Base-by-base conservation (phyloP, 495 filamentous ascomycete genomes). In the Penicillium atrosanguineum region DNA sequence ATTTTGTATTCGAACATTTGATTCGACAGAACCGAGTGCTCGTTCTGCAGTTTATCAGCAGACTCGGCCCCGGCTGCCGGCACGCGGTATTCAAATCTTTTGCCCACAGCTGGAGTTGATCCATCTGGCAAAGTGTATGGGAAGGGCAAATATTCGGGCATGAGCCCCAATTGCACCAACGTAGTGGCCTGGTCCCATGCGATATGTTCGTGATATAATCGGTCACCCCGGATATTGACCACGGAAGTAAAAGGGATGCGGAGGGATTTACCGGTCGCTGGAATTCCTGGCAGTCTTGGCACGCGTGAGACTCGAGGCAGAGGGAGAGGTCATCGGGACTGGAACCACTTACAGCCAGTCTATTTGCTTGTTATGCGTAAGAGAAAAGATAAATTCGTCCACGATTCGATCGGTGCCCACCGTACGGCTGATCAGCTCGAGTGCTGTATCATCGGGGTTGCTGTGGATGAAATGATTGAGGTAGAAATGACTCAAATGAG, bases 181-280 rank as follows among this genome's bases (percentile, higher is more conserved):
- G 90, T 85, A 2, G 82, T 85, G 0, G 84, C 87, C 64, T 95
- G 90, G 63, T 95, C 91, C 89, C 90, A 95, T 46, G 85, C 81
- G 28, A 93, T 87, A 56, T 92, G 86, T 67, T 96, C 90, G 60
- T 89, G 84, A 60, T 84, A 90, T 6, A 95, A 67, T 23, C 86
- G 81, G 31, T 88, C 87, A 6, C 87, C 90, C 6, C 89, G 77
- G 39, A 93, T 82, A 52, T 87, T 87, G 19, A 94, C 87, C 4
- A 94, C 80, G 39, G 79, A 80, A 1, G 87, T 88, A 42, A 93
- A 78, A 0, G 87, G 84, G 31, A 95, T 74, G 25, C 83, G 79
- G 11, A 92, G 77, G 18, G 76, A 64, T 52, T 77, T 82, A 21
- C 79, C 72, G 0, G 89, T 95, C 2, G 88, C 83, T 1, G 87